Conservation (phyloP, 805 yeast species). For the Candida nemodendra region DNA sequence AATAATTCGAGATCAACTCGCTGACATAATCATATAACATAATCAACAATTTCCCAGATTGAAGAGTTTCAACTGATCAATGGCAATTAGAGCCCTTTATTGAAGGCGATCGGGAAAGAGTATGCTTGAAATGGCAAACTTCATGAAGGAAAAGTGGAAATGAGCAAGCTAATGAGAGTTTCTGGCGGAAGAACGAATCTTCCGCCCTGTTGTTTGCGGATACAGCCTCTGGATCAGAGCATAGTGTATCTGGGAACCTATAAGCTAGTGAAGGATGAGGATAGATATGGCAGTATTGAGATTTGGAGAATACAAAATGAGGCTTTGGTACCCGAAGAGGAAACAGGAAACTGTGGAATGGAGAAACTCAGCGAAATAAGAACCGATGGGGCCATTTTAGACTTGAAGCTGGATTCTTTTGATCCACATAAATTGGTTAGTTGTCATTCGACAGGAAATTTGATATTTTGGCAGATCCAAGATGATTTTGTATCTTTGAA, state of each 20-base stretch:
- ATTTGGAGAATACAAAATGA: slow-evolving; percentile 33
- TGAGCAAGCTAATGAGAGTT: slow-evolving; percentile 17
- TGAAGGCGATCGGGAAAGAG: no score
- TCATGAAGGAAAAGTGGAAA: not conserved
- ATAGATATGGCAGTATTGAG: slow-evolving; percentile 63
- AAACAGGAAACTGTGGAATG: not conserved
- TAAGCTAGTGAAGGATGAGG: slow-evolving; percentile 58
- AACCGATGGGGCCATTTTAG: slow-evolving; percentile 69
- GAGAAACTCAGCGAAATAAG: slow-evolving; percentile 23
- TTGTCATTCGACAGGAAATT: slow-evolving; percentile 80
- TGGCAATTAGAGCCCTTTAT: no score
- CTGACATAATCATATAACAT: no score
- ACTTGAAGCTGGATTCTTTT: slow-evolving; percentile 64
- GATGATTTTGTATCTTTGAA: slow-evolving; percentile 20
- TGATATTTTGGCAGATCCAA: slow-evolving; percentile 58
- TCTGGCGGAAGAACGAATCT: slow-evolving; percentile 43
- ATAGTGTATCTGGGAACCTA: slow-evolving; percentile 76
- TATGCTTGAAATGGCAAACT: not conserved
- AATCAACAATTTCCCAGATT: no score
- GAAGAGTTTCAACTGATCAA: no score
- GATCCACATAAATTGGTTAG: slow-evolving; percentile 48
- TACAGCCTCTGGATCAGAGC: slow-evolving; percentile 48
- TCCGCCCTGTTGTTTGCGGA: slow-evolving; percentile 84
- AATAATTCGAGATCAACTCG: no score
- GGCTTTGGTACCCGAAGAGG: slow-evolving; percentile 1